These are phyloP conservation scores for Kwoniella dejecticola DNA, from an alignment of 768 basidiomycete species.

Conservation along the genomic window DNA sequence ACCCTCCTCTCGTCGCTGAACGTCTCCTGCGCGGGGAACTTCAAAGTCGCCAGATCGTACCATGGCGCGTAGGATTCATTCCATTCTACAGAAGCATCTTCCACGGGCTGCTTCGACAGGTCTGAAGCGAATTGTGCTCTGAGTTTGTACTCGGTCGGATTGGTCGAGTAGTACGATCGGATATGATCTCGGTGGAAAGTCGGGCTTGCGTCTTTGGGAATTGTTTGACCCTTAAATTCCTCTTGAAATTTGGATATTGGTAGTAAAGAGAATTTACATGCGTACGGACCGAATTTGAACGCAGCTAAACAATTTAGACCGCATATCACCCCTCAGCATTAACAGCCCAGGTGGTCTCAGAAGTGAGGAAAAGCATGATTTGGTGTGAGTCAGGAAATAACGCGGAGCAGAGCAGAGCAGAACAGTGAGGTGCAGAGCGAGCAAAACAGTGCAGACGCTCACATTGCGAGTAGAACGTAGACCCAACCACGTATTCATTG, in stretches of 20 bases:
- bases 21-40: conserved; percentile 11
- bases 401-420: too few relatives aligned
- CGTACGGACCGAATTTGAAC: conserved; percentile 26
- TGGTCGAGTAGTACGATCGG: conserved; percentile 8
- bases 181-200: conserved; percentile 23
- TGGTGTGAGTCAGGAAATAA: too few relatives aligned
- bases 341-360: background rate
- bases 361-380: background rate
- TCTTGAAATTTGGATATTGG: conserved; percentile 9
- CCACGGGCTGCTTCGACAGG: conserved; percentile 13
- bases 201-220: conserved; percentile 11
- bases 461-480: conserved; percentile 30
- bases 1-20: conserved; percentile 21
- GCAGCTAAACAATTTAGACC: too few relatives aligned
- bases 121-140: conserved; percentile 16
- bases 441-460: background rate
- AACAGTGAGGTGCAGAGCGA: too few relatives aligned
- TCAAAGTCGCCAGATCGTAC: conserved; percentile 14
- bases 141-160: conserved; percentile 4
- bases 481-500: conserved; percentile 26
- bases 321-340: too few relatives aligned
- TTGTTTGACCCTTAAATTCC: conserved; percentile 8
- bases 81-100: conserved; percentile 23
- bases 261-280: conserved; percentile 20
- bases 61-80: conserved; percentile 13